Percentiles rank a stretch among this genome's conserved stretches.
Evolutionary conservation across 768 basidiomycete genomes (phyloP).

Genomic region (Podaxis carcinomalis): DNA sequence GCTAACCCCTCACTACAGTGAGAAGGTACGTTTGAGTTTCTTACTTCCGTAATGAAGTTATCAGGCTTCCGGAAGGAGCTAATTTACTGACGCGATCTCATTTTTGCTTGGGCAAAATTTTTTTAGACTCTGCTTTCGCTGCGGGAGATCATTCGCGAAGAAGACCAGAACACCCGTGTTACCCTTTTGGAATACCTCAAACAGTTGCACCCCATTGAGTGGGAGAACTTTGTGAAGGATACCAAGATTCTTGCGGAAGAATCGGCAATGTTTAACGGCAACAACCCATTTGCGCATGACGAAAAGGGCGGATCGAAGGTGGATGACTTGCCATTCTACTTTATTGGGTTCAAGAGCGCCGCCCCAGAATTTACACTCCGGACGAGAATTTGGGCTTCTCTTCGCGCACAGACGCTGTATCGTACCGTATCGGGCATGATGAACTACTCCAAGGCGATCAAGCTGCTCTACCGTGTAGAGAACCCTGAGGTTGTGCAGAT

Average conservation of each 20-base stretch:
- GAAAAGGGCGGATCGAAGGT: conserved; percentile 84
- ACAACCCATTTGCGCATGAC: conserved; percentile 59
- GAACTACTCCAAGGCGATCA: conserved; percentile 99
- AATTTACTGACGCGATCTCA: conserved; percentile 9
- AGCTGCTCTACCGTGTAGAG: conserved; percentile 97
- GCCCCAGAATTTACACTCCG: conserved; percentile 98
- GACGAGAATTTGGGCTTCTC: conserved; percentile 98
- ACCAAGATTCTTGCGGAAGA: conserved; percentile 99
- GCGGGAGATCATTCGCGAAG: conserved; percentile 97
- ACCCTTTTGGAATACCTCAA: conserved; percentile 97
- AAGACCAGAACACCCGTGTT: conserved; percentile 95
- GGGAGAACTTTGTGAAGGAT: conserved; percentile 99
- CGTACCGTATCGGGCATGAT: conserved; percentile 99
- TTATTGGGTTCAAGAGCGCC: conserved; percentile 98
- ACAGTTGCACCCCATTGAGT: conserved; percentile 95
- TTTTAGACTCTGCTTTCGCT: conserved; percentile 86
- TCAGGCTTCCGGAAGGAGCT: conserved; percentile 6
- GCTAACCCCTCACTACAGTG: conserved; percentile 95
- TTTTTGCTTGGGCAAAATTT: background rate
- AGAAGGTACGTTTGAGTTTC: conserved; percentile 60
- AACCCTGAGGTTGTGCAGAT: conserved; percentile 98
- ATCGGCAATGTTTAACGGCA: conserved; percentile 78
- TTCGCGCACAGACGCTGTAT: conserved; percentile 97
- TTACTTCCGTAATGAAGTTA: background rate
- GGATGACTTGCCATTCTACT: conserved; percentile 96